Base-by-base conservation (phyloP, 2,329 filamentous ascomycete genomes). In the Elsinoe necatrix region DNA sequence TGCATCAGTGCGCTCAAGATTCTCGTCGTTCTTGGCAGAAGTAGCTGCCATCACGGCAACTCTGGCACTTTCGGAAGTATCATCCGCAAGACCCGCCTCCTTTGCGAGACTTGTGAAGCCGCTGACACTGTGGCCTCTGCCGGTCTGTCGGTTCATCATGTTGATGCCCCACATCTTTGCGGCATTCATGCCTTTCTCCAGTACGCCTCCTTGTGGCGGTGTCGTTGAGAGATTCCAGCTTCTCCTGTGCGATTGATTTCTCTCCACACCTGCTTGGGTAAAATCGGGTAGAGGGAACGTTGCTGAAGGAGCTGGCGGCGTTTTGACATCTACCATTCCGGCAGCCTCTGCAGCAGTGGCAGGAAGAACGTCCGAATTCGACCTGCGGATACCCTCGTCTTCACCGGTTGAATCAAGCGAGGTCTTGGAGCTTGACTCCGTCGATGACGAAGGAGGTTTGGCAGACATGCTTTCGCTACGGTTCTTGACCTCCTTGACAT, bases 161-260 rank as follows among this genome's bases (percentile, higher is more conserved):
- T 72, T 75, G 72, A 71, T 73, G 37, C 77, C 73, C 81, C 81
- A 84, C 69, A 81, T 83, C 64, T 80, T 81, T 4, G 81, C 80
- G 14, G 76, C 78, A 4, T 76, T 75, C 11, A 80, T 78, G 1
- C 80, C 55, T 14, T 45, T 42, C 29, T 56, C 54, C 18, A 56
- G 29, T 12, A 39, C 54, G 6, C 37, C 23, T n/a, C 54, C 54
- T 14, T 41, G 16, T 11, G 54, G 54, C 9, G 54, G 54, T 6
- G 31, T 45, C 7, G 37, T 35, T 6, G 41, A 47, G 6, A 56
- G 23, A 18, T 47, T 47, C 54, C 54, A 48, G 29, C 37, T 56
- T 21, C 16, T 55, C 16, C 50, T 29, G 25, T 47, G 52, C 14
- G 20, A 18, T 25, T 45, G 41, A 14, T 25, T 25, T n/a, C 41